Conservation (phyloP, 2,329 filamentous ascomycete species). For the Nemania diffusa region DNA sequence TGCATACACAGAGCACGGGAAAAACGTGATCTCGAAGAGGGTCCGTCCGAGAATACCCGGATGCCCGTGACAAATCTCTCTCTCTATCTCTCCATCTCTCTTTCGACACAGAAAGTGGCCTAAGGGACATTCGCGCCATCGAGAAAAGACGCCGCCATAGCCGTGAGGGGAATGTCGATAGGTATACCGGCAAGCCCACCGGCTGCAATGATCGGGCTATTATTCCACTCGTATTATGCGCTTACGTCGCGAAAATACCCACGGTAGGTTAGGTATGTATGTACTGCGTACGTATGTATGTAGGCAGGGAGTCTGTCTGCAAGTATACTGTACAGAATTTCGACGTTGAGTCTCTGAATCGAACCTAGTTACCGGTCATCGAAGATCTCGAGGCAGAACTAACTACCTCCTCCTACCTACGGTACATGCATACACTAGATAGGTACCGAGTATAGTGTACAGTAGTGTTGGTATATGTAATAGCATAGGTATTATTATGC, state of each 20-base stretch:
- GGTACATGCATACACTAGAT: too few relatives aligned
- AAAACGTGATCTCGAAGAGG: background rate
- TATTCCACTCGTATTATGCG: constrained; percentile 1
- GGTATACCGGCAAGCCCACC: background rate
- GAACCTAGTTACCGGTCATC: background rate
- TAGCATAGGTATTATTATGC: too few relatives aligned
- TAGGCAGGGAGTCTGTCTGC: too few relatives aligned
- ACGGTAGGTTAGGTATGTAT: background rate
- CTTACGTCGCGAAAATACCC: background rate
- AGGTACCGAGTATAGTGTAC: background rate
- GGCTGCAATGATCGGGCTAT: background rate
- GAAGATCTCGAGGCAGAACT: background rate
- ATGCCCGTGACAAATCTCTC: constrained; percentile 3
- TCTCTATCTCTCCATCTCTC: too few relatives aligned
- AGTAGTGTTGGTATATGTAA: too few relatives aligned
- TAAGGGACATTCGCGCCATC: background rate
- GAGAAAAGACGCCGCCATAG: background rate
- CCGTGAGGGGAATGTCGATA: background rate
- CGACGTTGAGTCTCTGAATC: background rate
- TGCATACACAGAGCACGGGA: background rate
- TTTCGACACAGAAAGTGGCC: background rate
- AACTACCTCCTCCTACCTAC: background rate
- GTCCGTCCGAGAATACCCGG: background rate
- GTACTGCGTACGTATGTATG: background rate
- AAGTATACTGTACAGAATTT: background rate